phyloP scores from a whole-genome alignment of 1,139 yeast species.

The Hyphopichia burtonii region DNA sequence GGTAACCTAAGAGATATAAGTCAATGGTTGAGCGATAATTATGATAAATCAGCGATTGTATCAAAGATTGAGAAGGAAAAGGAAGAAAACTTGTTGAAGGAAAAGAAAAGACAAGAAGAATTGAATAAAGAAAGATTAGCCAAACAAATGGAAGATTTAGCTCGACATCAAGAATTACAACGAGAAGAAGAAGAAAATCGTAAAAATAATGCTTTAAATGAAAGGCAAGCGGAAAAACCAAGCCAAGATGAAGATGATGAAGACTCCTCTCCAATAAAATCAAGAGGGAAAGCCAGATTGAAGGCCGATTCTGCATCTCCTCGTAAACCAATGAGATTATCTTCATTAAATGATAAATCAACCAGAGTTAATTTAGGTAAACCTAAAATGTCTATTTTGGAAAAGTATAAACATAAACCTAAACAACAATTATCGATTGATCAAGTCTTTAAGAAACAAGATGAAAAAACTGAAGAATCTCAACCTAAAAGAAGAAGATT shows the following conservation, averaged over 20 bases:
- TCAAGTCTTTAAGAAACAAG: constrained; percentile 12
- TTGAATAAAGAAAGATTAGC: constrained; percentile 10
- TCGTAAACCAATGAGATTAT: constrained; percentile 9
- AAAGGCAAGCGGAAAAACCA: no score
- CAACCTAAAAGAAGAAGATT: constrained; percentile 33
- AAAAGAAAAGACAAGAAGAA: constrained; percentile 15
- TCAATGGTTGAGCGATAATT: constrained; percentile 44
- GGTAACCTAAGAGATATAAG: constrained; percentile 57
- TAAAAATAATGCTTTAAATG: background rate
- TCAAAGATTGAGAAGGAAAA: constrained; percentile 23
- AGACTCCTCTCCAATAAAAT: constrained; percentile 35
- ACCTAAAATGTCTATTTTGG: constrained; percentile 54
- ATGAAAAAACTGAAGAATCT: constrained; percentile 7
- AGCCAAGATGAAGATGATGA: constrained; percentile 22
- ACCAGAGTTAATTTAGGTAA: constrained; percentile 59
- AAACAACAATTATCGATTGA: constrained; percentile 27
- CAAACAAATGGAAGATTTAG: constrained; percentile 9
- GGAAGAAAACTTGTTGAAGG: constrained; percentile 13
- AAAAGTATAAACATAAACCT: constrained; percentile 42
- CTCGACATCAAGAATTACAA: constrained; percentile 10
- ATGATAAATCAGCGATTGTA: constrained; percentile 28
- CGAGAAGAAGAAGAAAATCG: constrained; percentile 3
- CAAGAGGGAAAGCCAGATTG: constrained; percentile 31
- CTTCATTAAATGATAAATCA: constrained; percentile 26
- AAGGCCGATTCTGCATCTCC: constrained; percentile 11